phyloP scores from a whole-genome alignment of 257 asterid species.

The Petrea volubilis region DNA sequence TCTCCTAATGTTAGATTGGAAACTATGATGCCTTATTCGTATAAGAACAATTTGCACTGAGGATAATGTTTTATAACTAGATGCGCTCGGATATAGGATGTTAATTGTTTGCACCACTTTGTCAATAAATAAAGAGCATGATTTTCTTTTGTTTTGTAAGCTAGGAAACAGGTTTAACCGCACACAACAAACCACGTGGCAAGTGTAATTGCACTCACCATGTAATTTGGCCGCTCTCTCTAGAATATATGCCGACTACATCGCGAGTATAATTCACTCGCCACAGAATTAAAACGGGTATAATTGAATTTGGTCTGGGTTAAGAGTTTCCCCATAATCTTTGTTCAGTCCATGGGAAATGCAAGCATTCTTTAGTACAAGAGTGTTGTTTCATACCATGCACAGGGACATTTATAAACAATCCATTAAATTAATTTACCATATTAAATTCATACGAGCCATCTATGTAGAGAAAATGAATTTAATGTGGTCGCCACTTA shows the following conservation, averaged over 20 bases:
- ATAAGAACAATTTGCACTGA: constrained; percentile 16
- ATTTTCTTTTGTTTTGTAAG: neutral
- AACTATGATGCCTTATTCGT: constrained; percentile 7
- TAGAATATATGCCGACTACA: too few relatives aligned
- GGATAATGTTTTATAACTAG: constrained; percentile 28
- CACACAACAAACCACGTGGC: too few relatives aligned
- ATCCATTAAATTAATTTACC: neutral
- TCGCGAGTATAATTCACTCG: too few relatives aligned
- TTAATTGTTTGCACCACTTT: neutral
- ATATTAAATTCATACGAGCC: neutral
- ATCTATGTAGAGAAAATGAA: neutral
- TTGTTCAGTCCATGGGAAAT: neutral
- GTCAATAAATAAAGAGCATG: neutral
- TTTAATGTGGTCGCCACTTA: neutral
- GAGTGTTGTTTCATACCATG: neutral
- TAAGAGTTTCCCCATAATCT: neutral
- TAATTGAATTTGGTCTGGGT: too few relatives aligned
- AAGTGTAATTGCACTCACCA: too few relatives aligned
- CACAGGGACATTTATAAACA: neutral
- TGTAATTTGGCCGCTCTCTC: too few relatives aligned
- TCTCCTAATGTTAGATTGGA: constrained; percentile 19
- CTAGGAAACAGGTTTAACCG: too few relatives aligned
- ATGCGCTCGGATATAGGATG: constrained; percentile 1
- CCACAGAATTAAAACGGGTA: too few relatives aligned
- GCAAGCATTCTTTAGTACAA: neutral